These are phyloP conservation scores for Phaeophleospora eucalypticola DNA, from an alignment of 2,329 filamentous ascomycete genomes.

Conservation along the genomic window DNA sequence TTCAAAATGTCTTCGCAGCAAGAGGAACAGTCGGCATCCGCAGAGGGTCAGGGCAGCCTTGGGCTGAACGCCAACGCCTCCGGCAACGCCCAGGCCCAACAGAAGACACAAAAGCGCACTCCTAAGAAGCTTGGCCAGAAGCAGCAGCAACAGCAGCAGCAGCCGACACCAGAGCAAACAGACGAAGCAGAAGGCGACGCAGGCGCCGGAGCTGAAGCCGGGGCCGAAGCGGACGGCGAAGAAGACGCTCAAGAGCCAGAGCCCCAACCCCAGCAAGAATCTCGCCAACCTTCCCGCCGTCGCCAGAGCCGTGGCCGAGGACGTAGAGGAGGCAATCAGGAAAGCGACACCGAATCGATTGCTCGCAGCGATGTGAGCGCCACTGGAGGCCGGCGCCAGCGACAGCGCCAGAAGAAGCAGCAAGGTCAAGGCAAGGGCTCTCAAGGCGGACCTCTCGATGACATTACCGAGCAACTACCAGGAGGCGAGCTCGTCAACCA, in stretches of 20 bases:
- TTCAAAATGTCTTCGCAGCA: slow-evolving; percentile 21
- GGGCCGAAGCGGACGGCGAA: slow-evolving; percentile 36
- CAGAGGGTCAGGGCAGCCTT: slow-evolving; percentile 24
- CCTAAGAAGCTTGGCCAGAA: slow-evolving; percentile 49
- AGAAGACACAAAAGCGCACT: slow-evolving; percentile 42
- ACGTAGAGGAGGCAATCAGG: slow-evolving; percentile 36
- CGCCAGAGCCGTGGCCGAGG: slow-evolving; percentile 50
- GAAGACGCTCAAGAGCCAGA: slow-evolving; percentile 38
- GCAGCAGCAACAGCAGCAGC: slow-evolving; percentile 44
- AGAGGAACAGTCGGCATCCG: slow-evolving; percentile 21
- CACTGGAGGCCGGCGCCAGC: slow-evolving; percentile 53
- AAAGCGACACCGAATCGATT: slow-evolving; percentile 53
- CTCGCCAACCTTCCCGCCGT: slow-evolving; percentile 43
- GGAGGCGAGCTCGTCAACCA: slow-evolving; percentile 51
- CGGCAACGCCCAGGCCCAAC: slow-evolving; percentile 30
- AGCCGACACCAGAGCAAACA: slow-evolving; percentile 43
- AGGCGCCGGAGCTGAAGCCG: slow-evolving; percentile 36
- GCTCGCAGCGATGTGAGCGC: slow-evolving; percentile 52
- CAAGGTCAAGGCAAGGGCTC: slow-evolving; percentile 38
- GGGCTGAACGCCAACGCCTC: slow-evolving; percentile 29
- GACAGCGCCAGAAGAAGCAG: slow-evolving; percentile 51
- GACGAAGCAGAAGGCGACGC: slow-evolving; percentile 44
- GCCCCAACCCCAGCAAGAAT: slow-evolving; percentile 40
- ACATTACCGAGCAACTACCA: slow-evolving; percentile 52
- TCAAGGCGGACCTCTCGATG: slow-evolving; percentile 49